Evolutionary conservation across 2,329 filamentous ascomycete genomes (phyloP), one percentile per base, ranked within the genome.

Genomic region (Talaromyces sp.): DNA sequence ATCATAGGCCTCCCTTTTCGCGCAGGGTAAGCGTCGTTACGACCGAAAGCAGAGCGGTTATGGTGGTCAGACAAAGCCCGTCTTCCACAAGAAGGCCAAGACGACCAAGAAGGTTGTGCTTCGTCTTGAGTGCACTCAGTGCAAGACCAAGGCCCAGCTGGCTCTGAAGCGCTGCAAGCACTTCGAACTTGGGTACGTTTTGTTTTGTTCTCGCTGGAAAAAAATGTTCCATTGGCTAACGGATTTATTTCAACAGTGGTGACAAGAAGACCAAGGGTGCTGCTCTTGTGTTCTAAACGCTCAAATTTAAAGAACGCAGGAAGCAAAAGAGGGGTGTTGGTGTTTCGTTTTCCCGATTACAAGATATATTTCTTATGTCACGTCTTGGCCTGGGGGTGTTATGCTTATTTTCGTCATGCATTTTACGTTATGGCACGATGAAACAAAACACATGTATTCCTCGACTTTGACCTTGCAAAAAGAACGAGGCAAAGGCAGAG

Each of bases 231-330:
- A n/a, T 54, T 5, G 74, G 67, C 80, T 84, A 77, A 84, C 74
- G 55, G 61, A 62, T 64, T 67, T 63, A 57, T 65, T 63, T 66
- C 60, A 70, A 74, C 72, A 96, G 94, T 88, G 94, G 94, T 88
- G 94, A 99, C 89, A 99, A 99, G 92, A 99, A 99, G 91, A 99
- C 94, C 75, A 99, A 99, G 92, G 94, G 94, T 89, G 94, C 94
- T 75, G 94, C 94, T 82, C 88, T 99, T 77, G 94, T 99, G 76
- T 99, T 99, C 88, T 99, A 96, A 88, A 83, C 85, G 60, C 43
- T n/a, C 24, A 43, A 53, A 48, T 56, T 56, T 53, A 41, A 41
- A 55, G 54, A 27, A 52, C 24, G 56, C 59, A 58, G 50, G 29
- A 57, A 54, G 50, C 55, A 41, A 55, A 51, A 54, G 38, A 54